These are phyloP conservation scores for Rhododendron henanense DNA, from an alignment of 148 eudicot species.

Conservation along the genomic window DNA sequence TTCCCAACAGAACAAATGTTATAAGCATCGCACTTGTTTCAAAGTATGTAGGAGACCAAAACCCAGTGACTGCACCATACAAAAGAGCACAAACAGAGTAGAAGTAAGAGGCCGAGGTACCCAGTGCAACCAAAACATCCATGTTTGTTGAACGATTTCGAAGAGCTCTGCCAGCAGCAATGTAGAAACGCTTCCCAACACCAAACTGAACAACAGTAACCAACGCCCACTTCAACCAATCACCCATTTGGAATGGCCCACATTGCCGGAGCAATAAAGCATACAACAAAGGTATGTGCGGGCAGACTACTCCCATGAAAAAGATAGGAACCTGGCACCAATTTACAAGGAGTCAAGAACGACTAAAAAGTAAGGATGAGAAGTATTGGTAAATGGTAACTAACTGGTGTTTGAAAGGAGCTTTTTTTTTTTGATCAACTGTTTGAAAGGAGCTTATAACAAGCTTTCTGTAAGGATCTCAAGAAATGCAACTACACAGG, in stretches of 20 bases:
- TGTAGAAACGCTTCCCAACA: conserved; percentile 90
- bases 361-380: neutral
- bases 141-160: conserved; percentile 91
- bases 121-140: conserved; percentile 96
- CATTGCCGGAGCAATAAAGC: conserved; percentile 75
- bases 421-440: neutral
- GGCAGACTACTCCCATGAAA: conserved; percentile 75
- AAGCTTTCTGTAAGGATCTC: conserved; percentile 7
- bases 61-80: conserved; percentile 87
- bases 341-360: conserved; percentile 14
- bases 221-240: conserved; percentile 89
- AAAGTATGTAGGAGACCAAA: conserved; percentile 92
- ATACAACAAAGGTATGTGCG: conserved; percentile 79
- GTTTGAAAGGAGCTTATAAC: conserved; percentile 2
- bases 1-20: conserved; percentile 90
- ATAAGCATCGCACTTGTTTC: conserved; percentile 97
- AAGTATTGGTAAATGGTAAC: neutral
- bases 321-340: conserved; percentile 71
- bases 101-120: conserved; percentile 92
- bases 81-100: conserved; percentile 87
- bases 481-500: neutral
- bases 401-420: conserved; percentile 1
- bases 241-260: conserved; percentile 95
- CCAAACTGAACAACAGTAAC: conserved; percentile 84
- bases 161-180: conserved; percentile 91